These are phyloP conservation scores for Grammothele lineata DNA, from an alignment of 768 basidiomycete genomes.

Conservation along the genomic window DNA sequence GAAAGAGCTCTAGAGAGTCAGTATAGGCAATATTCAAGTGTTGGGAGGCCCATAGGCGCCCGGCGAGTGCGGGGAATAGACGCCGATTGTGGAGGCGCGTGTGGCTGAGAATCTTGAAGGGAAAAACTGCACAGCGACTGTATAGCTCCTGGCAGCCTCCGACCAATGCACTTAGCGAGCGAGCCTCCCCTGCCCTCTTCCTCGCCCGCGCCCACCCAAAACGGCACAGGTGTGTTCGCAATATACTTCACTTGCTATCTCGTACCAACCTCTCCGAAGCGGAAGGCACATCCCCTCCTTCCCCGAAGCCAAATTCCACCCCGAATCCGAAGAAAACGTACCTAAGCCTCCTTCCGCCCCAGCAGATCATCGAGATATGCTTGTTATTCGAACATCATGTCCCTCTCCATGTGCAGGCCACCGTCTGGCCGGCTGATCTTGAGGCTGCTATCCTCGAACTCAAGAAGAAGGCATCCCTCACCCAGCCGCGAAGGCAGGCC, in stretches of 20 bases:
- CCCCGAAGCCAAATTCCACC: no score
- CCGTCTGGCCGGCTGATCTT: slow-evolving; percentile 74
- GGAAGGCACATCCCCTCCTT: slow-evolving; percentile 14
- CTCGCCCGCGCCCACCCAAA: slow-evolving; percentile 3
- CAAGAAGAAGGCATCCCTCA: slow-evolving; percentile 22
- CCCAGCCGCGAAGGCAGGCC: neutral
- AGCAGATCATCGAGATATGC: slow-evolving; percentile 78
- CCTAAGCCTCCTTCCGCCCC: slow-evolving; percentile 58
- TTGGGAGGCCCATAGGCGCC: no score
- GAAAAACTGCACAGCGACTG: slow-evolving; percentile 28
- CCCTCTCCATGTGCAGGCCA: slow-evolving; percentile 55
- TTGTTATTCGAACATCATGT: slow-evolving; percentile 67
- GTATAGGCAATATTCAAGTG: no score
- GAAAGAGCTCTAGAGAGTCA: no score
- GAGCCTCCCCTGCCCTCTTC: slow-evolving; percentile 7
- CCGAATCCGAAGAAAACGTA: slow-evolving; percentile 36
- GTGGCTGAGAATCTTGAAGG: slow-evolving; percentile 31
- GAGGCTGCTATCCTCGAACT: slow-evolving; percentile 57
- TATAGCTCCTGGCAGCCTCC: slow-evolving; percentile 21
- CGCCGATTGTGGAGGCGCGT: neutral
- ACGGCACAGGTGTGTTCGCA: slow-evolving; percentile 12
- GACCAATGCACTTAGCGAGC: slow-evolving; percentile 18
- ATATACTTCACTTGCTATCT: neutral
- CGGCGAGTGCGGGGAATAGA: no score
- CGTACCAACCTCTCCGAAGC: no score